Percentiles rank a stretch among this genome's conserved stretches.
Conservation (phyloP, 495 filamentous ascomycete species). For the Neurospora sp. region DNA sequence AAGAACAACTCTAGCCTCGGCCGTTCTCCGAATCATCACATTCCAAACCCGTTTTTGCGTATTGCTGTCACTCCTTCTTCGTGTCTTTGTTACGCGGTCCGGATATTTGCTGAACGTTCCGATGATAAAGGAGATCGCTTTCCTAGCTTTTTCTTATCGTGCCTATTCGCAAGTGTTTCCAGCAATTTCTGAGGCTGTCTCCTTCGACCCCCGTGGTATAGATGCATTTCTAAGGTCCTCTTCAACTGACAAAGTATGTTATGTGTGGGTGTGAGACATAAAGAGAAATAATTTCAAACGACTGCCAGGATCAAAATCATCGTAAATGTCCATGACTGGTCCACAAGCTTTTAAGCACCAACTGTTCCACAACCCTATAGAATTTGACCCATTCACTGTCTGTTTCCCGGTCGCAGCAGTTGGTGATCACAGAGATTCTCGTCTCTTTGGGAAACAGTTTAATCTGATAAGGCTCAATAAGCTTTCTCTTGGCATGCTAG, state of each 20-base stretch:
- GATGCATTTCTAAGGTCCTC: not conserved
- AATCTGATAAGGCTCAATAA: not conserved
- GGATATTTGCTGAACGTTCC: not conserved
- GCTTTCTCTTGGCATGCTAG: not conserved
- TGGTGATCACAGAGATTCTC: not conserved
- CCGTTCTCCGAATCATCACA: not conserved
- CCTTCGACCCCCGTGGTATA: not conserved
- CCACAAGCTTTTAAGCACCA: not conserved
- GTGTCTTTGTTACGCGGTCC: not conserved
- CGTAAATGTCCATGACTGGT: not conserved
- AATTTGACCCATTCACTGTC: not conserved
- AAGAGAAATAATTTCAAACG: not conserved
- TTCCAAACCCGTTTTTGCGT: not conserved
- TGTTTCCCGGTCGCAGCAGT: not conserved
- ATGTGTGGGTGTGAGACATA: not conserved
- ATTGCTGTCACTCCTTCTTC: not conserved
- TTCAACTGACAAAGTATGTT: not conserved
- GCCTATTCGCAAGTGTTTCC: not conserved
- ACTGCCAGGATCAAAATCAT: not conserved
- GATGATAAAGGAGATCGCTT: not conserved
- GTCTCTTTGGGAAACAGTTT: not conserved
- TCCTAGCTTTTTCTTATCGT: not conserved
- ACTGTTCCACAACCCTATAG: not conserved
- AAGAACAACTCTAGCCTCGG: not conserved
- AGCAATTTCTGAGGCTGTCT: not conserved